These are phyloP conservation scores for Penicillium odoratum DNA, from an alignment of 495 filamentous ascomycete species.

Conservation along the genomic window DNA sequence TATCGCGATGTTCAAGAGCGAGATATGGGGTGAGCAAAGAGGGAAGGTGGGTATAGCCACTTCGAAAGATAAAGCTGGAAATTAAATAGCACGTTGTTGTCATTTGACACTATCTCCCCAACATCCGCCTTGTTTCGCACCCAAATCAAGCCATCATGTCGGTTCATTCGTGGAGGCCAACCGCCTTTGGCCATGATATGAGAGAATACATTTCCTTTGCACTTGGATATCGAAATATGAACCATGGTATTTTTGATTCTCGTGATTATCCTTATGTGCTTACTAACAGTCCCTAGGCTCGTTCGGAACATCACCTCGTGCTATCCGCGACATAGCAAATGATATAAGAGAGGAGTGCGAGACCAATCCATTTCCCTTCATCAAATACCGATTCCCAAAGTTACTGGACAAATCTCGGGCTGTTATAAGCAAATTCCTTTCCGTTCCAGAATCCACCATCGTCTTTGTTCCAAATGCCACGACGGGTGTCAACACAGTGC, in stretches of 20 bases:
- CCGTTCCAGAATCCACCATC: constrained; percentile 56
- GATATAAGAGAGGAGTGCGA: constrained; percentile 59
- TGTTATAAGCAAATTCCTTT: constrained; percentile 62
- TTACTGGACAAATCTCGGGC: constrained; percentile 62
- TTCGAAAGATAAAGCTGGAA: background rate
- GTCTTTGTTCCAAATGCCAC: constrained; percentile 78
- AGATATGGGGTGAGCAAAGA: background rate
- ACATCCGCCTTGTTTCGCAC: background rate
- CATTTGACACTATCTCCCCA: background rate
- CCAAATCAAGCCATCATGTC: background rate
- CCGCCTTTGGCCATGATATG: constrained; percentile 52
- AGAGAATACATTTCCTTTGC: constrained; percentile 65
- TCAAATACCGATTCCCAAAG: constrained; percentile 59
- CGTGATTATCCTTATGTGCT: background rate
- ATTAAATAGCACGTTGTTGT: background rate
- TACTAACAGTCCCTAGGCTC: constrained; percentile 48
- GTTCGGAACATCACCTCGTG: constrained; percentile 68
- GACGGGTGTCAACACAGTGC: constrained; percentile 70
- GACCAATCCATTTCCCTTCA: constrained; percentile 64
- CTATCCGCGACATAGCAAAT: constrained; percentile 53
- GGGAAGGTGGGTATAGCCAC: background rate
- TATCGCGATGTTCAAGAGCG: background rate
- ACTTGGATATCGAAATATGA: constrained; percentile 63
- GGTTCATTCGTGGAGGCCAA: background rate
- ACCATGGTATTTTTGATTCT: constrained; percentile 60